phyloP scores from a whole-genome alignment of 208 protist species.

The Crithidia fasciculata region DNA sequence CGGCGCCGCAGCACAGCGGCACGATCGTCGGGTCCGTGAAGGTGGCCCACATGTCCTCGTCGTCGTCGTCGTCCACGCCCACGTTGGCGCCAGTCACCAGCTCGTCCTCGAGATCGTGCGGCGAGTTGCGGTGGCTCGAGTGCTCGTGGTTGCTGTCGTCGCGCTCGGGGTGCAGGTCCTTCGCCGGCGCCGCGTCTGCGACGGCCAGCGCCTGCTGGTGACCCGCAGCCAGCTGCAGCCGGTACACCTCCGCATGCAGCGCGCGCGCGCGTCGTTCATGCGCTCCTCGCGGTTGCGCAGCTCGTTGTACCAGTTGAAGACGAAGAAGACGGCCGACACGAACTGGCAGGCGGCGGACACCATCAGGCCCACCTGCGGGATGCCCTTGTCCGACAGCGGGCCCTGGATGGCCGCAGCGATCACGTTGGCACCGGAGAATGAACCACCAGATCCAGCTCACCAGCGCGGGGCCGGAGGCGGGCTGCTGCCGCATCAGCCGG shows the following conservation, averaged over 20 bases:
- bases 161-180: not conserved
- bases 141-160: not conserved
- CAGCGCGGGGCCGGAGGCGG: slow-evolving; percentile 42
- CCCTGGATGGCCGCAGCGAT: slow-evolving; percentile 48
- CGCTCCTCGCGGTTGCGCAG: slow-evolving; percentile 46
- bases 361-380: slow-evolving; percentile 48
- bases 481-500: slow-evolving; percentile 48
- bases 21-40: slow-evolving; percentile 5
- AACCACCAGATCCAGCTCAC: slow-evolving; percentile 75
- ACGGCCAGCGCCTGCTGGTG: not conserved
- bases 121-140: not conserved
- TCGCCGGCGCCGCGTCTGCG: not conserved
- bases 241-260: too few species aligned
- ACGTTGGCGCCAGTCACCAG: not conserved
- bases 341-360: slow-evolving; percentile 51
- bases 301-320: slow-evolving; percentile 74
- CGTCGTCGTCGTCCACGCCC: not conserved
- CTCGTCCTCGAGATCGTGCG: not conserved
- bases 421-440: slow-evolving; percentile 42
- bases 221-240: not conserved
- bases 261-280: not conserved
- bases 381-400: slow-evolving; percentile 46
- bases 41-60: slow-evolving; percentile 6
- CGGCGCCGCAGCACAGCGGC: slow-evolving; percentile 17
- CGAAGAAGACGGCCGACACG: slow-evolving; percentile 51